Evolutionary conservation across 495 filamentous ascomycete species (phyloP), one percentile per base, ranked within the genome.

Genomic region (Stereocaulon alpinum): DNA sequence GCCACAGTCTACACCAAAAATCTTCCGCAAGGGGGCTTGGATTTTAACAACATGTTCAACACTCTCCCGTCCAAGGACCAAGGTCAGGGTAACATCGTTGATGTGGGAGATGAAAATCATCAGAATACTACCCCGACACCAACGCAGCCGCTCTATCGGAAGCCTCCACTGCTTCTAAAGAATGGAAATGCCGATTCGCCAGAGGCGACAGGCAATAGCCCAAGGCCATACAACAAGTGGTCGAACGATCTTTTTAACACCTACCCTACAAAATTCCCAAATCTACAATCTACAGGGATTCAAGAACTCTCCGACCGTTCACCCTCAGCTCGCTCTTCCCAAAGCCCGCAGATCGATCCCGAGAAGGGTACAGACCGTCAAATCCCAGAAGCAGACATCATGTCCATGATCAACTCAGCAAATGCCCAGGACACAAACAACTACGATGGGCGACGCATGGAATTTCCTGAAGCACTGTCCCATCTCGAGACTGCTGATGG

Each of bases 1-100:
- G 94, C 93, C 18, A 96, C 93, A 10, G 89, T 98, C 10, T 98
- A 96, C 75, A 88, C 93, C 64, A 87, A 85, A 58, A 87, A 82
- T 61, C 70, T 88, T 30, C 81, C 85, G 6, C 76, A 81, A 56
- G 83, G 82, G 47, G 74, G 74, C 27, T 82, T 86, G 62, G 88
- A 84, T 49, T 76, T 89, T 29, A 82, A 84, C 18, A 86, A 86
- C 60, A 80, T 89, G 50, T 80, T 91, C 67, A 86, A 82, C 45
- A 82, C 82, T 53, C 85, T 90, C 41, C 69, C 73, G 40, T 77
- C 80, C 15, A 76, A 76, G 44, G 80, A 81, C 70, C 72, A 84
- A 65, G 77, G 79, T 10, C 81, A 82, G 56, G 82, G 84, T 17
- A 86, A 82, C 60, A 81, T 91, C 40, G 84, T 90, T 32, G 85